Evolutionary conservation across 2,329 filamentous ascomycete genomes (phyloP), one percentile per base, ranked within the genome.

Genomic region (Aspergillus sergii): DNA sequence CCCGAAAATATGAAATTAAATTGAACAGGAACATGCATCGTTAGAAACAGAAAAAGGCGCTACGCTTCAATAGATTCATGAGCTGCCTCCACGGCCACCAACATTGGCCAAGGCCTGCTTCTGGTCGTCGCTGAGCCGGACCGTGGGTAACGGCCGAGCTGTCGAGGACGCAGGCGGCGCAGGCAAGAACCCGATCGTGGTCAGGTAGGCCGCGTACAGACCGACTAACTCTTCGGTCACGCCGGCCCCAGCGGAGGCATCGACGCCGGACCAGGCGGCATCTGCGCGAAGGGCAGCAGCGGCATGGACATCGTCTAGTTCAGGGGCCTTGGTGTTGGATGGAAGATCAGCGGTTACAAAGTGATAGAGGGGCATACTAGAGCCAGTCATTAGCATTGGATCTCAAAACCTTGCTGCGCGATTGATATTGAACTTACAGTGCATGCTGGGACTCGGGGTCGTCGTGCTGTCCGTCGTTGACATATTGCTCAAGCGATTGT

Each of bases 281-380:
- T 94, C 90, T 4, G 84, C 83, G 73, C 85, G 85, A 28, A 96
- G 82, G 0, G 89, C 85, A 2, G 81, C 79, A 1, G 86, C 83
- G 0, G 92, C 87, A 72, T 95, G 93, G 41, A 70, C 76, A 73
- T 94, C 91, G 70, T 92, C 89, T 14, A 95, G 84, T 74, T 92
- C 90, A 0, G 90, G 90, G 0, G 91, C 90, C 50, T 85, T 87
- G 36, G 89, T 91, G 70, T 87, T 87, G 46, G 84, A 83, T 0
- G 90, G 90, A n/a, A 93, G 81, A 75, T 92, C 87, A 28, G 85
- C 85, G 26, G 87, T 88, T 48, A 89, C 89, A 76, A 92, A 91
- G 75, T 92, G 89, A 76, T 90, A 91, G 7, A 94, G 84, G 0
- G 91, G 91, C 78, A 91, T 86, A 3, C 79, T 80, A 67, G 26